Conservation (phyloP, 495 filamentous ascomycete species). For the Trichoderma reesei region DNA sequence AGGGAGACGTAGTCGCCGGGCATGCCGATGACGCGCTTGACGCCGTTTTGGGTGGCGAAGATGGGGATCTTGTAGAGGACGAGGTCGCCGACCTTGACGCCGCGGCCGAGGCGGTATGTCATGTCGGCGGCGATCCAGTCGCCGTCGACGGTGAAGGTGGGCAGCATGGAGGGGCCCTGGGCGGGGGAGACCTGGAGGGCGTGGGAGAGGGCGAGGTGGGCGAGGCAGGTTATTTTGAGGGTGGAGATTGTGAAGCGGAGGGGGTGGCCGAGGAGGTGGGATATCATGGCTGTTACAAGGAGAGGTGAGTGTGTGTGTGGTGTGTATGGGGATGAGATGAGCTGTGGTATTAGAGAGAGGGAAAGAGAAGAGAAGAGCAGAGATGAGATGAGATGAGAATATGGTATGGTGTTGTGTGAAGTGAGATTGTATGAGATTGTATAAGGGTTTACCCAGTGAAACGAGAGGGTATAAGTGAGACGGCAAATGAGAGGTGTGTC, state of each 20-base stretch:
- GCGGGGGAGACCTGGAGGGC: conserved; percentile 41
- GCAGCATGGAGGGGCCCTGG: conserved; percentile 69
- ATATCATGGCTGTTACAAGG: neutral
- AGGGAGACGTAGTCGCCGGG: conserved; percentile 81
- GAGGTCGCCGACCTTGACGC: conserved; percentile 76
- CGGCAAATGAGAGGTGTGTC: neutral
- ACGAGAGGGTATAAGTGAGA: neutral
- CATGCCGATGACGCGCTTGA: conserved; percentile 81
- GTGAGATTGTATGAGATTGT: neutral
- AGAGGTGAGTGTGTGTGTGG: neutral
- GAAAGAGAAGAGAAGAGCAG: neutral
- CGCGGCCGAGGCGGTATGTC: conserved; percentile 44
- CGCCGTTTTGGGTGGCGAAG: conserved; percentile 47
- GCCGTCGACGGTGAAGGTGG: conserved; percentile 55
- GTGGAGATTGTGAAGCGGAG: conserved; percentile 28
- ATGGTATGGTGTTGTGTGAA: neutral
- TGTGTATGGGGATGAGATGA: neutral
- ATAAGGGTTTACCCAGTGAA: no score
- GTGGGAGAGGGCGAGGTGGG: conserved; percentile 51
- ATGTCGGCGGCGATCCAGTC: conserved; percentile 51
- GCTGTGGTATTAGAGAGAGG: no score
- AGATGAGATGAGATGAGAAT: neutral
- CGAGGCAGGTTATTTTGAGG: conserved; percentile 36
- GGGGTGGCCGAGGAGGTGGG: conserved; percentile 26
- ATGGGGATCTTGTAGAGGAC: conserved; percentile 68